Conservation (phyloP, 345 rosid species). For the Sisymbrium irio region DNA sequence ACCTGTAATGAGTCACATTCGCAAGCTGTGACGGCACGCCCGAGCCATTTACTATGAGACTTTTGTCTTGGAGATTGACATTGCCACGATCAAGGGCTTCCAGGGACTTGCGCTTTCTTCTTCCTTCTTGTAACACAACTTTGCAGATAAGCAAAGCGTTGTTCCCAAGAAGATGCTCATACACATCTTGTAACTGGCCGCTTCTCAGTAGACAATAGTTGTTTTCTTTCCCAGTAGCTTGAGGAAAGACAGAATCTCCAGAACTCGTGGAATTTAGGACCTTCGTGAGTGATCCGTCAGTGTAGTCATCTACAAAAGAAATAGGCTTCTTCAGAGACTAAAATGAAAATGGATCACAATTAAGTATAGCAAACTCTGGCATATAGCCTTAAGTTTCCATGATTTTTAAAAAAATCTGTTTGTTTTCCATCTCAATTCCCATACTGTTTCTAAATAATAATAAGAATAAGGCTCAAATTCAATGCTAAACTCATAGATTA, state of each 20-base stretch:
- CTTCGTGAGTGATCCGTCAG: constrained; percentile 41
- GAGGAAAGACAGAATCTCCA: constrained; percentile 37
- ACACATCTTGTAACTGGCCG: constrained; percentile 46
- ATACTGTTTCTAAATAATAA: neutral
- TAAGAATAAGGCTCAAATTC: neutral
- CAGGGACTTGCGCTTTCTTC: constrained; percentile 18
- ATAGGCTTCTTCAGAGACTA: neutral
- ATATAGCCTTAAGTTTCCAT: neutral
- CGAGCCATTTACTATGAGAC: constrained; percentile 44
- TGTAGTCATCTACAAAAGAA: constrained; percentile 20
- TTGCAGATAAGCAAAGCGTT: constrained; percentile 45
- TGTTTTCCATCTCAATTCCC: neutral
- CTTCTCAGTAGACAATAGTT: constrained; percentile 41
- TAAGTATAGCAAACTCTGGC: neutral
- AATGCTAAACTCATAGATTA: neutral
- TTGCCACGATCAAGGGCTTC: constrained; percentile 42
- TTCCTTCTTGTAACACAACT: constrained; percentile 32
- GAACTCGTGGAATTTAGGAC: constrained; percentile 32
- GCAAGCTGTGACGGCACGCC: constrained; percentile 40
- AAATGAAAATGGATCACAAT: neutral
- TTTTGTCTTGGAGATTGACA: constrained; percentile 60
- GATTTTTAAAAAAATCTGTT: neutral
- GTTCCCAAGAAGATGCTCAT: constrained; percentile 45
- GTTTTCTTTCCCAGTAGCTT: constrained; percentile 32
- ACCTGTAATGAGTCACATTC: constrained; percentile 75